Conservation (phyloP, 2,329 filamentous ascomycete genomes). For the Xylariaceae sp. region DNA sequence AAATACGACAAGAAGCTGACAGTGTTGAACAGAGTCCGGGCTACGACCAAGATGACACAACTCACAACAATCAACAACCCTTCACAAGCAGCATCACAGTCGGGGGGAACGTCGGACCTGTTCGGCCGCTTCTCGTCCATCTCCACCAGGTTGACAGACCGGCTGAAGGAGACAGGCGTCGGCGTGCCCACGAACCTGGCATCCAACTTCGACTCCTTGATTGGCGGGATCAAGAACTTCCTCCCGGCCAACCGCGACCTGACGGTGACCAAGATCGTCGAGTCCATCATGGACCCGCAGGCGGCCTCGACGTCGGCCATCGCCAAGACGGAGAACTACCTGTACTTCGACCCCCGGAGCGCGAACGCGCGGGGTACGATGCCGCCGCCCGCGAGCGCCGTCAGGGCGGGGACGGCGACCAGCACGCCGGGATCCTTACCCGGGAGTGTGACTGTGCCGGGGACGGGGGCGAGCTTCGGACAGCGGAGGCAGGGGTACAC, state of each 20-base stretch:
- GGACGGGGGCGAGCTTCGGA: constrained; percentile 79
- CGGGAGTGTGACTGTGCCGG: constrained; percentile 46
- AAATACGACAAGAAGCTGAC: constrained; percentile 21
- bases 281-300: constrained; percentile 94
- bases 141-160: constrained; percentile 85
- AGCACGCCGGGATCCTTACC: constrained; percentile 39
- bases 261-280: constrained; percentile 95
- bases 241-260: constrained; percentile 93
- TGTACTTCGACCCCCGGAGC: constrained; percentile 94
- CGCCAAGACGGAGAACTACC: constrained; percentile 90
- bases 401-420: constrained; percentile 42
- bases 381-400: constrained; percentile 69
- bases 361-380: constrained; percentile 89
- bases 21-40: constrained; percentile 61
- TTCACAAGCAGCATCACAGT: constrained; percentile 55
- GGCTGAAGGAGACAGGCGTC: constrained; percentile 83
- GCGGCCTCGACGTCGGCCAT: constrained; percentile 87
- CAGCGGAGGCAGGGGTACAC: constrained; percentile 84
- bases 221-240: constrained; percentile 96
- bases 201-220: constrained; percentile 86
- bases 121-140: constrained; percentile 93
- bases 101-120: constrained; percentile 65
- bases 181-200: constrained; percentile 60
- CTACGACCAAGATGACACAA: constrained; percentile 97
- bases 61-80: constrained; percentile 83